Evolutionary conservation across 2,329 filamentous ascomycete species (phyloP).

Genomic region (Fusarium compactum): DNA sequence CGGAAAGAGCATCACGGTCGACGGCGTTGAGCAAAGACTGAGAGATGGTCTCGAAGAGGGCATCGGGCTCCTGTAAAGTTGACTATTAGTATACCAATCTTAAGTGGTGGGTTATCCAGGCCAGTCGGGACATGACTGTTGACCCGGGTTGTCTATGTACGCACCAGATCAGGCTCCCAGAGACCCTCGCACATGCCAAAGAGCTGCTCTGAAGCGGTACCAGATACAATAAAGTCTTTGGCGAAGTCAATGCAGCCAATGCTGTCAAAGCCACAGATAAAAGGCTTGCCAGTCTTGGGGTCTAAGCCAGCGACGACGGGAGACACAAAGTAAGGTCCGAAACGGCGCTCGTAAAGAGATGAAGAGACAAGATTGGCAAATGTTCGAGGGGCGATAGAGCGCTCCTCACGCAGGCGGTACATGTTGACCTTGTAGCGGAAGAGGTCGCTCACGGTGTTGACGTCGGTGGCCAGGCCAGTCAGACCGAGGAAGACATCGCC

Average conservation of each 20-base stretch:
- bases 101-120: background rate
- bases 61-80: conserved; percentile 75
- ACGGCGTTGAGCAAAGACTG: conserved; percentile 96
- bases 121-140: background rate
- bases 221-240: conserved; percentile 98
- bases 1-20: conserved; percentile 94
- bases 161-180: conserved; percentile 96
- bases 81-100: conserved; percentile 32
- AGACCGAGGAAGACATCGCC: conserved; percentile 95
- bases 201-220: conserved; percentile 95
- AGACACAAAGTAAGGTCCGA: conserved; percentile 95
- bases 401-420: conserved; percentile 98
- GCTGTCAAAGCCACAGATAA: conserved; percentile 98
- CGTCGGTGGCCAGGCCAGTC: conserved; percentile 95
- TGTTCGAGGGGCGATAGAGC: conserved; percentile 91
- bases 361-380: conserved; percentile 96
- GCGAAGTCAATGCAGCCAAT: conserved; percentile 99
- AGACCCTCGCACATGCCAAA: conserved; percentile 98
- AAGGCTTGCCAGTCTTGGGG: conserved; percentile 91
- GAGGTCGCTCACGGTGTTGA: conserved; percentile 92
- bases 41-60: conserved; percentile 98
- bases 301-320: conserved; percentile 96
- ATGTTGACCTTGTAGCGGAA: conserved; percentile 99
- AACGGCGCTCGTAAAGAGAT: conserved; percentile 92
- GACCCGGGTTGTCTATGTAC: conserved; percentile 50